Conservation (phyloP, 2,329 filamentous ascomycete species). For the Aspergillus pseudoviridinutans region DNA sequence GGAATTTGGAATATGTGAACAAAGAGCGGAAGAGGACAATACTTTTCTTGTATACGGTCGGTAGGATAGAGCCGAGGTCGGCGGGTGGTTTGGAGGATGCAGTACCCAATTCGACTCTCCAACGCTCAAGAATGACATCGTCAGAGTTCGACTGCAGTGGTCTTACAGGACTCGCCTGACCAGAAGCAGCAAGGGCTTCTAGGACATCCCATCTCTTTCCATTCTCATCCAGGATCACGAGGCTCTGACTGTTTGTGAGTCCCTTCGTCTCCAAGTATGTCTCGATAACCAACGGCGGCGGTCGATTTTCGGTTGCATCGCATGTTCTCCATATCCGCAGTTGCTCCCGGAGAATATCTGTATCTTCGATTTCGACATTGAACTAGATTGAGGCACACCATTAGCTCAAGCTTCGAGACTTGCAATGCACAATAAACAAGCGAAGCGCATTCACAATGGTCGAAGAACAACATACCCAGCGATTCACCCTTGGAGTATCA, state of each 20-base stretch:
- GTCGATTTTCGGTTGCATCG: conserved; percentile 70
- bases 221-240: conserved; percentile 82
- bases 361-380: conserved; percentile 90
- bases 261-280: conserved; percentile 78
- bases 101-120: conserved; percentile 78
- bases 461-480: conserved; percentile 65
- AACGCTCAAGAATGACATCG: conserved; percentile 84
- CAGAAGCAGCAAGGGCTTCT: conserved; percentile 69
- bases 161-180: conserved; percentile 39
- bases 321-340: conserved; percentile 77
- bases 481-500: conserved; percentile 65
- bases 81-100: conserved; percentile 51
- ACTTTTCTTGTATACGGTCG: conserved; percentile 93
- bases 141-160: conserved; percentile 50
- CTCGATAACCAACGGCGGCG: conserved; percentile 83
- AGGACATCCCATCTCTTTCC: conserved; percentile 91
- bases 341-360: conserved; percentile 79
- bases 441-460: background rate
- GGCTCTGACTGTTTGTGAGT: conserved; percentile 76
- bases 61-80: conserved; percentile 60
- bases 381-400: conserved; percentile 58
- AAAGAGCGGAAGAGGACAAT: conserved; percentile 91
- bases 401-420: background rate
- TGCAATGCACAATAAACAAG: background rate
- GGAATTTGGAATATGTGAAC: conserved; percentile 73